Conservation (phyloP, 2,329 filamentous ascomycete species). For the Colletotrichum sojae region DNA sequence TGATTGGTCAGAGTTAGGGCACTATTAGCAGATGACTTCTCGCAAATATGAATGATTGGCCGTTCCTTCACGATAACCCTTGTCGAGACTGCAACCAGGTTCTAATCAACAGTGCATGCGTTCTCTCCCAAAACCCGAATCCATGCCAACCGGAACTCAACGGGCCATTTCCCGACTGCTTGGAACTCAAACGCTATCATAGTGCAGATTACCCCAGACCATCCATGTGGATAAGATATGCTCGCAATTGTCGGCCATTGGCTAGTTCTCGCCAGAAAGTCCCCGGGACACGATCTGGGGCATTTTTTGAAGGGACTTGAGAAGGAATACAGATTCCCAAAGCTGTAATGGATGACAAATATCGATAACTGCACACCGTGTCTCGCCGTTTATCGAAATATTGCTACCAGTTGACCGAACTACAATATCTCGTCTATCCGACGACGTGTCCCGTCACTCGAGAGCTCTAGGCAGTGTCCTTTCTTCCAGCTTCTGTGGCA, state of each 20-base stretch:
- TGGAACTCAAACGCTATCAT: neutral
- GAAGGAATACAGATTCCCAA: too few species aligned
- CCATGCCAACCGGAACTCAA: neutral
- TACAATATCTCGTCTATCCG: too few species aligned
- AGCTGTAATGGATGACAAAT: too few species aligned
- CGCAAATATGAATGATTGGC: conserved; percentile 16
- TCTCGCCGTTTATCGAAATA: too few species aligned
- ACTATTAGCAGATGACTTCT: neutral
- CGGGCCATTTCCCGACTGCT: neutral
- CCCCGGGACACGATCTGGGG: too few species aligned
- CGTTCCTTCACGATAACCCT: neutral
- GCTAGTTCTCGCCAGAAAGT: neutral
- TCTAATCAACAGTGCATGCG: neutral
- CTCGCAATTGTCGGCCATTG: conserved; percentile 12
- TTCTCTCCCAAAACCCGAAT: neutral
- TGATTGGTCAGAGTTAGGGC: neutral
- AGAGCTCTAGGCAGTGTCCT: too few species aligned
- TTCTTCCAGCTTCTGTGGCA: too few species aligned
- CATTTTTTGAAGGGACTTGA: too few species aligned
- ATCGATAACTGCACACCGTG: too few species aligned
- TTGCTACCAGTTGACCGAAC: too few species aligned
- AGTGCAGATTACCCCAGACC: neutral
- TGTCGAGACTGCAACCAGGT: neutral
- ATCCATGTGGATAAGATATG: neutral
- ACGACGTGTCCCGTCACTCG: too few species aligned